Base-by-base conservation (phyloP, 2,329 filamentous ascomycete species). In the Mycosphaerella sp. region DNA sequence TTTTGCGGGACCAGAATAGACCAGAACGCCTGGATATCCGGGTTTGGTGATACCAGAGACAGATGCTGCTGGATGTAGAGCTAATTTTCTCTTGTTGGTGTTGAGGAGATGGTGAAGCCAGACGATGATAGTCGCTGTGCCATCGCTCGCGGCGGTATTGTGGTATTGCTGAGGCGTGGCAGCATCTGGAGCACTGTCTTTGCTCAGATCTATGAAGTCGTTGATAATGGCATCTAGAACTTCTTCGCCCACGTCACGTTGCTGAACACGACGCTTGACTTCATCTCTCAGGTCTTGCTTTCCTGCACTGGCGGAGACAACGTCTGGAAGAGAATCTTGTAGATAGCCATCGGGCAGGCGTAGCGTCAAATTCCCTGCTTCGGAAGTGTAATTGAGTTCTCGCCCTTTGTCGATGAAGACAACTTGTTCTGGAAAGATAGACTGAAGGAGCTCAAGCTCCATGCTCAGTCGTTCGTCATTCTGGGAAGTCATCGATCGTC, bases 61-160 rank as follows among this genome's bases (percentile, higher is more conserved):
- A 0, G 59, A 38, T 3, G 59, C 59, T 1, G 66, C 5, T 0
- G 74, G 70, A 1, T 67, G 67, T 9, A 76, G 64, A 6, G 71
- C 70, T 40, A 72, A 69, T 57, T 76, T 76, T 43, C 74, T 72
- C 62, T 76, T 76, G 55, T 69, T 71, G 12, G 71, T 71, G 34
- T 73, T 73, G 49, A 76, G 71, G 6, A 76, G 67, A 48, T 76
- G 74, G 43, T 76, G 74, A 0, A 76, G 68, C 70, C 72, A 76
- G 46, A 76, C 67, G 14, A 76, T 67, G 26, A 74, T 67, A 2
- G 73, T 31, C 7, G 42, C 10, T 2, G 38, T 42, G 29, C 9
- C 5, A 26, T 36, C 44, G 8, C 36, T 45, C 5, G 45, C 29
- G 6, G 36, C 51, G 32, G 5, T 29, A 29, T 49, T 17, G 21